Evolutionary conservation across 1,284 basidiomycete genomes (phyloP).

Genomic region (Omphalotus olearius): DNA sequence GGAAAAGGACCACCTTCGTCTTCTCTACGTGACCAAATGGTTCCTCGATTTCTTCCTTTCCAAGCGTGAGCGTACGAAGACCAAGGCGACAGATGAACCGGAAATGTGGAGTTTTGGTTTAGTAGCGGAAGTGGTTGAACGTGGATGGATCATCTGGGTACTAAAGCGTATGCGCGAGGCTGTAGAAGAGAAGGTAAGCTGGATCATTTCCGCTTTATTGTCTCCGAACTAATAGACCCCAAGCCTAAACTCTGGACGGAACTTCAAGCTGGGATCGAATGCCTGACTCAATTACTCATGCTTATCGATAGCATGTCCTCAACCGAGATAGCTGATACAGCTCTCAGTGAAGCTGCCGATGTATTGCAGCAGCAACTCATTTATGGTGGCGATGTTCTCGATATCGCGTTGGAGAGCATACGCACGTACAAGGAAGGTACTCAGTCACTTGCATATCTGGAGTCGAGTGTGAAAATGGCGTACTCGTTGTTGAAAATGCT

Average conservation of each 20-base stretch:
- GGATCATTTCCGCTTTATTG: slow-evolving; percentile 6
- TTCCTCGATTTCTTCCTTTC: slow-evolving; percentile 85
- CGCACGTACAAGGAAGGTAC: slow-evolving; percentile 72
- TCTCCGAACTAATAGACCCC: slow-evolving; percentile 2
- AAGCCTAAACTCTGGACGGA: slow-evolving; percentile 92
- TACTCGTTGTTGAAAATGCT: slow-evolving; percentile 83
- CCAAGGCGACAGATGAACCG: slow-evolving; percentile 17
- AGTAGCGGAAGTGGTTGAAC: slow-evolving; percentile 81
- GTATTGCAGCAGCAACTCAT: slow-evolving; percentile 85
- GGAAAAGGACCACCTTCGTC: slow-evolving; percentile 84
- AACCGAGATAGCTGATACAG: slow-evolving; percentile 44
- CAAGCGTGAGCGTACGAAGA: slow-evolving; percentile 35
- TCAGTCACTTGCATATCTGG: slow-evolving; percentile 73
- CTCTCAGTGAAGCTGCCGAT: slow-evolving; percentile 71
- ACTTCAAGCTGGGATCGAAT: slow-evolving; percentile 90
- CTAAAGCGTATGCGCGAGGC: slow-evolving; percentile 83
- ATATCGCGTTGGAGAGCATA: slow-evolving; percentile 77
- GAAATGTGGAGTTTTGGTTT: slow-evolving; percentile 66
- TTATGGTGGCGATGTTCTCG: slow-evolving; percentile 90
- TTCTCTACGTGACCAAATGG: slow-evolving; percentile 83
- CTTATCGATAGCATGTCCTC: slow-evolving; percentile 70
- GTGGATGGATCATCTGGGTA: slow-evolving; percentile 85
- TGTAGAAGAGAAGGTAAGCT: slow-evolving; percentile 79
- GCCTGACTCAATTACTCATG: slow-evolving; percentile 83
- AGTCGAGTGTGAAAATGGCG: slow-evolving; percentile 78